Base-by-base conservation (phyloP, 2,329 filamentous ascomycete species). In the Ophiostoma novo-ulmi region DNA sequence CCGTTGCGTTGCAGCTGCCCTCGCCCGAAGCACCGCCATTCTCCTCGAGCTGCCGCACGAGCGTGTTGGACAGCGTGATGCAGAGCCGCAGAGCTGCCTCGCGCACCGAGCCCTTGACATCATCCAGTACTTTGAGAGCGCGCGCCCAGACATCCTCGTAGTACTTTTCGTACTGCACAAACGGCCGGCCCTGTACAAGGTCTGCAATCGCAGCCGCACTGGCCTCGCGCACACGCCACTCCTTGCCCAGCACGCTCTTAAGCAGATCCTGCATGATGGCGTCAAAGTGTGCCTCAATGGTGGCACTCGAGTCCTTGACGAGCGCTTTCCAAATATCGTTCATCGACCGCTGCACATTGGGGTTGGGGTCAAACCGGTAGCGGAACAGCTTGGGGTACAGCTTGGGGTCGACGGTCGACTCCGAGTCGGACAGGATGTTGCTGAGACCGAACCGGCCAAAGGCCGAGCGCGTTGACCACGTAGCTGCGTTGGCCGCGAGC, bases 321-420 rank as follows among this genome's bases (percentile, higher is more conserved):
- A 99, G 82, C 0, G 94, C 90, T 76, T 91, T 94, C 95, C 95
- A 99, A 74, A 99, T 98, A 73, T 96, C 93, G 71, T 97, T 94
- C 95, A 99, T 99, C 0, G 94, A 97, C 67, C 89, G 86, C 78
- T 94, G 92, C 14, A 98, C 95, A 74, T 97, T 97, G 1, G 89
- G 85, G 77, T 97, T 98, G 0, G 95, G 95, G 78, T 99, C 95
- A 73, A 98, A 98, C 68, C 93, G 86, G 80, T 98, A 99, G 67
- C 95, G 88, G 80, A 91, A 99, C 1, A 99, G 86, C 80, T 97
- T 98, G 0, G 94, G 93, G 76, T 97, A 98, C 20, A 99, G 86
- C 78, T 97, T 97, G 0, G 94, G 93, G 75, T 98, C 97, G 72
- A 95, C 86, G 72, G 88, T 86, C 0, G 94, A 94, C 76, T 97